Conservation (phyloP, 2,329 filamentous ascomycete species). For the Cladosporium sp. region DNA sequence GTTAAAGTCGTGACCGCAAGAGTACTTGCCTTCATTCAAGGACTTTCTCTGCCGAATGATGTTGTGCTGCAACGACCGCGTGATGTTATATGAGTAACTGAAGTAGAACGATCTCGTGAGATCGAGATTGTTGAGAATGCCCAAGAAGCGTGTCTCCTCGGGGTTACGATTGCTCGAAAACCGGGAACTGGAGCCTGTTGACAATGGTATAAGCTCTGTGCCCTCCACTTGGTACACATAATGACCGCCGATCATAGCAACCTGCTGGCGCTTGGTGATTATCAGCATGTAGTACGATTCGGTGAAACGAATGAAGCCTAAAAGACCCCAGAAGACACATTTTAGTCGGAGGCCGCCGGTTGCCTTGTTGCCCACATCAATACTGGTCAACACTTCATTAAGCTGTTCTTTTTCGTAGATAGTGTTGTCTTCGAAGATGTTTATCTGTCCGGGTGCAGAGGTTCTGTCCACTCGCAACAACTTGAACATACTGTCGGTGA, state of each 20-base stretch:
- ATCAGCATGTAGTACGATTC: conserved; percentile 96
- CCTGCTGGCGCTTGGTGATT: conserved; percentile 92
- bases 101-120: conserved; percentile 93
- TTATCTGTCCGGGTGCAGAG: conserved; percentile 71
- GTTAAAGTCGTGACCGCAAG: conserved; percentile 64
- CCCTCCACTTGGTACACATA: conserved; percentile 94
- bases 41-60: conserved; percentile 74
- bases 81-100: conserved; percentile 97
- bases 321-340: conserved; percentile 85
- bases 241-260: conserved; percentile 92
- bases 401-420: conserved; percentile 90
- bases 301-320: conserved; percentile 95
- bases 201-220: conserved; percentile 85
- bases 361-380: conserved; percentile 89
- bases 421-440: conserved; percentile 88
- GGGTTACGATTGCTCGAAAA: conserved; percentile 77
- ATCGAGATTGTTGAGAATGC: conserved; percentile 87
- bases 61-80: conserved; percentile 85
- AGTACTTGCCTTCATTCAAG: conserved; percentile 60
- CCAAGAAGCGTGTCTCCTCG: conserved; percentile 84
- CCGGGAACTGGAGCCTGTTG: conserved; percentile 61
- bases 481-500: conserved; percentile 81
- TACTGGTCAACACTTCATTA: conserved; percentile 85
- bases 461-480: conserved; percentile 95
- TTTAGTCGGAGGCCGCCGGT: conserved; percentile 86